Conservation (phyloP, 1,139 yeast species). For the Suhomyces taliae region DNA sequence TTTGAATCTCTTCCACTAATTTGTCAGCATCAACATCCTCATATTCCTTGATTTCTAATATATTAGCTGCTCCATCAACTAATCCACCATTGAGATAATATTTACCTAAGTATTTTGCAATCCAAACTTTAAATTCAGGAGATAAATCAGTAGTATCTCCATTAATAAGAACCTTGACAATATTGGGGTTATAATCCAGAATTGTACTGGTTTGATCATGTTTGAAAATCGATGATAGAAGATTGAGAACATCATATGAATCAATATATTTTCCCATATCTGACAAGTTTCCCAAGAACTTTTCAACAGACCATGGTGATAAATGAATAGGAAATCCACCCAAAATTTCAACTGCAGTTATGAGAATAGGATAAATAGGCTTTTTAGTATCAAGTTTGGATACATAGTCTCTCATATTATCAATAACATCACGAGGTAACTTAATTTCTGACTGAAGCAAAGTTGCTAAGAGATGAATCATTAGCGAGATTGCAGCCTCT, state of each 20-base stretch:
- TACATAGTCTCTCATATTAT: slow-evolving; percentile 12
- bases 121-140: slow-evolving; percentile 36
- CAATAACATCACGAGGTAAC: background rate
- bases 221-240: slow-evolving; percentile 23
- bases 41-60: slow-evolving; percentile 14
- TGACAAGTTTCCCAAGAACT: slow-evolving; percentile 15
- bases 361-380: slow-evolving; percentile 14
- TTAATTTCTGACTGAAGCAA: slow-evolving; percentile 8
- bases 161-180: slow-evolving; percentile 23
- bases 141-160: slow-evolving; percentile 12
- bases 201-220: slow-evolving; percentile 3
- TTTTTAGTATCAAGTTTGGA: slow-evolving; percentile 3
- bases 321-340: slow-evolving; percentile 5
- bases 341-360: slow-evolving; percentile 14
- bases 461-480: slow-evolving; percentile 13
- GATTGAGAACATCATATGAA: slow-evolving; percentile 10
- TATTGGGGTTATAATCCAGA: slow-evolving; percentile 10
- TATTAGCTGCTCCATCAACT: slow-evolving; percentile 10
- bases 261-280: slow-evolving; percentile 1
- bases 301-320: slow-evolving; percentile 17
- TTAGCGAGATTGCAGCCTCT: slow-evolving; percentile 11
- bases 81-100: slow-evolving; percentile 30
- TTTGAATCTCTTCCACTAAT: slow-evolving; percentile 11
- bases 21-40: slow-evolving; percentile 6
- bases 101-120: slow-evolving; percentile 42